Evolutionary conservation across 768 basidiomycete genomes (phyloP), one percentile per base, ranked within the genome.

Genomic region (Clitopilus hobsonii): DNA sequence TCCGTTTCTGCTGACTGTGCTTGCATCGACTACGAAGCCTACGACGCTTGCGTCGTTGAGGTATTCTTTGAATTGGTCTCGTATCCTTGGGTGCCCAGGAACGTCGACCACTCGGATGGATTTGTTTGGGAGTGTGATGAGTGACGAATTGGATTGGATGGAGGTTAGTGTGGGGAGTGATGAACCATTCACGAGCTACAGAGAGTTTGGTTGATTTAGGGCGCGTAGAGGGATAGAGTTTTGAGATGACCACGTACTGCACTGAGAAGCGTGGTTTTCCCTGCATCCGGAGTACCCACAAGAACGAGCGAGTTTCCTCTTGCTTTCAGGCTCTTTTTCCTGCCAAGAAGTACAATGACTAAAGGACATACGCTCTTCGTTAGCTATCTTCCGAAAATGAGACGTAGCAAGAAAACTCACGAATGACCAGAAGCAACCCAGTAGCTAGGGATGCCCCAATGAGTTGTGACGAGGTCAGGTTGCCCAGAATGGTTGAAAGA

Each of bases 51-150:
- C 81, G 28, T 82, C 76, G 4, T 71, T 56, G 20, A 94, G 66
- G 60, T 86, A 69, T 38, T 91, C 89, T 49, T 69, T 72, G 64
- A 91, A 89, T 62, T 91, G 88, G 61, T 81, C 81, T 26, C 90
- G 72, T 54, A 94, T 79, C 38, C 91, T 81, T 8, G 91, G 88
- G 66, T 94, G 91, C n/a, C 91, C 91, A 6, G 91, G 91, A 38
- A 94, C 70, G 67, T 94, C 91, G 16, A 91, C 72, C 11, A 89
- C 69, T 36, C 74, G 79, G 45, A 88, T 64, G 13, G 69, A 63
- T 60, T 78, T 80, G 38, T 72, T 58, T 5, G 69, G 65, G n/a
- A 85, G 60, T 5, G 69, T 56, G 28, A 86, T 65, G 4, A 75
- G 59, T 3, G 82, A 78, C 0, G 76, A 70, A 65, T 91, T 94